A percentile compares a stretch with the other conserved stretches of the same genome.
These are phyloP conservation scores for Echites panduratus DNA, from an alignment of 257 asterid species.

Conservation along the genomic window DNA sequence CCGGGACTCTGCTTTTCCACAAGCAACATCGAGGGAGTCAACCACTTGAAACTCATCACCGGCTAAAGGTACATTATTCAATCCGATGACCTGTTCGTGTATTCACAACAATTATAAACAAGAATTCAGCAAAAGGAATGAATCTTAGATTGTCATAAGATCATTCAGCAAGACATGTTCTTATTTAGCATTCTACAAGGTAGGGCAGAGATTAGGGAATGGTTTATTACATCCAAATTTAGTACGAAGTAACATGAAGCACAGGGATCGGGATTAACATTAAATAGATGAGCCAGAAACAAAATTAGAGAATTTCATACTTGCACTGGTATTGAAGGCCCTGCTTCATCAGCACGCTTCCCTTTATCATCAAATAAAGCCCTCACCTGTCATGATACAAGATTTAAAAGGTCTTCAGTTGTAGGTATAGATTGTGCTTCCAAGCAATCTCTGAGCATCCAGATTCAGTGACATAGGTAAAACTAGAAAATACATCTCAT, in stretches of 20 bases:
- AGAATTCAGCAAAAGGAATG: constrained; percentile 9
- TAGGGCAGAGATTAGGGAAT: background rate
- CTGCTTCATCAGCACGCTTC: constrained; percentile 71
- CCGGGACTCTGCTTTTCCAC: constrained; percentile 65
- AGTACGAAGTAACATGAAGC: background rate
- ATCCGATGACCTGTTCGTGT: constrained; percentile 71
- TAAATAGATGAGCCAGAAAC: background rate
- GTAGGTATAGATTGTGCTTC: constrained; percentile 10
- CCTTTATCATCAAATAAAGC: constrained; percentile 90
- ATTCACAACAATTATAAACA: constrained; percentile 13
- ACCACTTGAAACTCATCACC: constrained; percentile 98
- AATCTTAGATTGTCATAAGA: background rate
- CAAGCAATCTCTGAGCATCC: background rate
- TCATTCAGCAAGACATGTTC: background rate
- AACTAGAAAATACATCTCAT: constrained; percentile 7
- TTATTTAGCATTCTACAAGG: background rate
- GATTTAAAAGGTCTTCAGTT: constrained; percentile 19
- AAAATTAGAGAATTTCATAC: constrained; percentile 25
- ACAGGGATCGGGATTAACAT: background rate
- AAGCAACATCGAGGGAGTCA: constrained; percentile 76
- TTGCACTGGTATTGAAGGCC: constrained; percentile 97
- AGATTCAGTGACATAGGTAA: background rate
- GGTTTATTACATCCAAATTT: background rate
- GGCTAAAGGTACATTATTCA: constrained; percentile 87
- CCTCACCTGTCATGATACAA: constrained; percentile 59